Base-by-base conservation (phyloP, 371 early-diverging fungal species). In the Rhizopus stolonifer region DNA sequence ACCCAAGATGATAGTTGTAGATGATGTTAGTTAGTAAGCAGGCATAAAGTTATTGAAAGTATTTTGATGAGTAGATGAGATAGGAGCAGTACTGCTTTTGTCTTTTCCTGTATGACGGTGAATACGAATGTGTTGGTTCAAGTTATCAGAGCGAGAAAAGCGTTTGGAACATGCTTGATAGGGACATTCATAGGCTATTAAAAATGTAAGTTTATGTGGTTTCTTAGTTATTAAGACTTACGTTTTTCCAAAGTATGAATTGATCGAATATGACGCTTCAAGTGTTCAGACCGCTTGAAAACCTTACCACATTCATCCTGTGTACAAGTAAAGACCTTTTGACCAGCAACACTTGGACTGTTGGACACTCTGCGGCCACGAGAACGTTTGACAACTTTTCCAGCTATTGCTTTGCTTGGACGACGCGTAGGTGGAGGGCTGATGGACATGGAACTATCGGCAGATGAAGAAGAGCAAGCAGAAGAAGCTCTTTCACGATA, bases 241-340 rank as follows among this genome's bases (percentile, higher is more conserved):
- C 78, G 83, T 46, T 79, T 77, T 43, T 80, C 80, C 25, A 69
- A 60, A 3, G 83, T 80, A 51, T 82, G 83, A 56, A 82, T 79
- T 15, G 78, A 82, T n/a, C 87, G 76, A 31, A 81, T 69, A 64
- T 91, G 93, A 17, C 95, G 69, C 61, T 89, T 87, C 42, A 93
- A 70, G 67, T 93, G 92, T 64, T 93, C 93, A 45, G 80, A 84
- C 22, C 92, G 72, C 68, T 90, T 92, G 67, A 93, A 95, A 25
- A 81, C 78, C 48, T 87, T 81, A 32, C 83, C 83, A 57, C 95
- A 95, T 21, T 72, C 74, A 23, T 69, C 72, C 46, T 72, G 58
- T 1, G 61, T 65, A 55, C 86, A 85, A 0, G 68, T 65, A 58
- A 80, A 80, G 34, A 76, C 60, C 32, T 79, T 79, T 57, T 64